Evolutionary conservation across 805 yeast species (phyloP), one percentile per base, ranked within the genome.

Genomic region (Starmera quercuum): DNA sequence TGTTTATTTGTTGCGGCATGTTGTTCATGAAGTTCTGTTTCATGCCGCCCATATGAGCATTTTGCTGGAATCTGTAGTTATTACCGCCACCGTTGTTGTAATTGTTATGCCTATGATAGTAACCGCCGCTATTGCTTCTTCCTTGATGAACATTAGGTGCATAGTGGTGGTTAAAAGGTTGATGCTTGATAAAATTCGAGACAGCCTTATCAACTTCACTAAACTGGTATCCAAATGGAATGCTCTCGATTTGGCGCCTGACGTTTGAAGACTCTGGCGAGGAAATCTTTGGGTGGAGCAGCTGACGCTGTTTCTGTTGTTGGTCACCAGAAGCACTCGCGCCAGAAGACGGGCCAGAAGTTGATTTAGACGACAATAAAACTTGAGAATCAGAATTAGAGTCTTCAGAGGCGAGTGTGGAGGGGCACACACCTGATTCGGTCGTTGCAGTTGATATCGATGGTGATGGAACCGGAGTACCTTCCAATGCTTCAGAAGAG

Each of bases 141-240:
- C 41, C 44, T 18, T 42, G 27, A 31, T 45, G 45, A 12, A 51
- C 49, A 33, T 51, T 51, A 28, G 56, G 57, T 13, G 56, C 53
- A 34, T 52, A 52, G 35, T 51, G 55, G 26, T 50, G 55, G 33
- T 47, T 51, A 41, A 48, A 51, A 12, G 46, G 54, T 33, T 52
- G 56, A 31, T 51, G 55, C 32, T 52, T 52, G 20, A 51, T 49
- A 37, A 44, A 49, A 31, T 52, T 52, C 0, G 54, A 31, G 11
- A 52, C 45, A 16, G 57, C 57, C 30, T 45, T 49, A 25, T 52
- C 57, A 20, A 52, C 51, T 29, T 52, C 57, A 26, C 39, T 35
- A 28, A 52, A 44, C 32, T 52, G 57, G 27, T 41, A 30, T 13
- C 36, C 40, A 36, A 52, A 52, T 3, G 55, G 45, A 9, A 36